Evolutionary conservation across 2,329 filamentous ascomycete species (phyloP).

Genomic region (Penicillium corylophilum): DNA sequence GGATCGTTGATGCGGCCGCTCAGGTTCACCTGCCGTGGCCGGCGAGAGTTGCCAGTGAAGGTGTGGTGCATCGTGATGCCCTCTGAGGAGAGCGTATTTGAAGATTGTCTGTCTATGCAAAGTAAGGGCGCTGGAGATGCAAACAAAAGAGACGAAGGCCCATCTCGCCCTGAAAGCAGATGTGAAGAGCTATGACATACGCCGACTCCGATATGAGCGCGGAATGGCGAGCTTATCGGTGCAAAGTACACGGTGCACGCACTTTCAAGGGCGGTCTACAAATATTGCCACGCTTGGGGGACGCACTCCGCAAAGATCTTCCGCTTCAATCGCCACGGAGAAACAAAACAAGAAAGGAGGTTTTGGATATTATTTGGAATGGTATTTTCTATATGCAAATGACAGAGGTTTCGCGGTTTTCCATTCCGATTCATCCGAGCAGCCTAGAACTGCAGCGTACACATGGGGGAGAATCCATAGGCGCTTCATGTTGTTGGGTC

Average conservation of each 20-base stretch:
- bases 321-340: background rate
- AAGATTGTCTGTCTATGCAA: constrained; percentile 4
- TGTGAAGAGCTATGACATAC: constrained; percentile 30
- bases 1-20: constrained; percentile 81
- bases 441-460: background rate
- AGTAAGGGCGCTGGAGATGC: constrained; percentile 9
- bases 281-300: constrained; percentile 5
- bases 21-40: constrained; percentile 88
- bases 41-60: constrained; percentile 84
- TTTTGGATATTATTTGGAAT: background rate
- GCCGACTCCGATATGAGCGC: constrained; percentile 18
- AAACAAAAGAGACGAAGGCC: constrained; percentile 17
- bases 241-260: constrained; percentile 19
- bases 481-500: background rate
- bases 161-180: constrained; percentile 19
- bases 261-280: background rate
- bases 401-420: background rate
- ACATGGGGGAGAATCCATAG: background rate
- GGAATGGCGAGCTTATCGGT: constrained; percentile 22
- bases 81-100: constrained; percentile 6
- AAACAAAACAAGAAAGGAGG: background rate
- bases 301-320: constrained; percentile 5
- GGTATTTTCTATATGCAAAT: background rate
- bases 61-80: constrained; percentile 72
- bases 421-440: background rate